phyloP scores from a whole-genome alignment of 768 basidiomycete genomes.

The Neoboletus brunneissimus region DNA sequence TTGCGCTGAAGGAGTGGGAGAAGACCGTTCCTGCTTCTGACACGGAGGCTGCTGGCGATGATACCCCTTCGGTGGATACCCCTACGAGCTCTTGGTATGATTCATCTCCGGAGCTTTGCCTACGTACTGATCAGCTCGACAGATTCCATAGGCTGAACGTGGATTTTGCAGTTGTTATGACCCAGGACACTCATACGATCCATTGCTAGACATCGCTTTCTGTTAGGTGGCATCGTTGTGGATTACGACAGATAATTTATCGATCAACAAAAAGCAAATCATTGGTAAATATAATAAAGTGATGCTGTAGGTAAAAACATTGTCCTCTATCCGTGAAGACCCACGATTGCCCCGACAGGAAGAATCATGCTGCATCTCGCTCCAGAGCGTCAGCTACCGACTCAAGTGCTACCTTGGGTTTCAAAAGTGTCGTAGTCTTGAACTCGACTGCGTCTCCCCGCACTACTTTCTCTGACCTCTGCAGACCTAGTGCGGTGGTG shows the following conservation, averaged over 20 bases:
- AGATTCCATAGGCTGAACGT: neutral
- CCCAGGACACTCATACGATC: neutral
- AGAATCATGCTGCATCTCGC: slow-evolving; percentile 22
- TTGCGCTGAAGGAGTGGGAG: slow-evolving; percentile 66
- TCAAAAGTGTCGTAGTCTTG: slow-evolving; percentile 48
- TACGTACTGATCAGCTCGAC: neutral
- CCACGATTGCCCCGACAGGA: neutral
- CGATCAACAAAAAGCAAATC: slow-evolving; percentile 7
- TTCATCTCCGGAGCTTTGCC: neutral
- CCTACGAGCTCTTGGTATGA: slow-evolving; percentile 17
- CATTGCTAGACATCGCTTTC: slow-evolving; percentile 2
- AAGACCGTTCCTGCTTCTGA: slow-evolving; percentile 26
- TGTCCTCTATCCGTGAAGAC: slow-evolving; percentile 3
- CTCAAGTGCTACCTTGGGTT: slow-evolving; percentile 54
- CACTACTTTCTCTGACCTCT: slow-evolving; percentile 35
- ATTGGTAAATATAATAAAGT: slow-evolving; percentile 30
- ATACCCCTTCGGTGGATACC: slow-evolving; percentile 27
- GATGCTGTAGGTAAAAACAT: slow-evolving; percentile 11
- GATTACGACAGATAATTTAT: slow-evolving; percentile 25
- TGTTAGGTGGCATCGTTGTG: slow-evolving; percentile 2
- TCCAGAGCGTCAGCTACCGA: slow-evolving; percentile 30
- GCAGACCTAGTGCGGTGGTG: slow-evolving; percentile 56
- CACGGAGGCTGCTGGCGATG: slow-evolving; percentile 18
- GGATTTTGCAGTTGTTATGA: neutral
- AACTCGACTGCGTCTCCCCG: slow-evolving; percentile 44